Conservation (phyloP, 148 eudicot species). For the Camellia japonica region DNA sequence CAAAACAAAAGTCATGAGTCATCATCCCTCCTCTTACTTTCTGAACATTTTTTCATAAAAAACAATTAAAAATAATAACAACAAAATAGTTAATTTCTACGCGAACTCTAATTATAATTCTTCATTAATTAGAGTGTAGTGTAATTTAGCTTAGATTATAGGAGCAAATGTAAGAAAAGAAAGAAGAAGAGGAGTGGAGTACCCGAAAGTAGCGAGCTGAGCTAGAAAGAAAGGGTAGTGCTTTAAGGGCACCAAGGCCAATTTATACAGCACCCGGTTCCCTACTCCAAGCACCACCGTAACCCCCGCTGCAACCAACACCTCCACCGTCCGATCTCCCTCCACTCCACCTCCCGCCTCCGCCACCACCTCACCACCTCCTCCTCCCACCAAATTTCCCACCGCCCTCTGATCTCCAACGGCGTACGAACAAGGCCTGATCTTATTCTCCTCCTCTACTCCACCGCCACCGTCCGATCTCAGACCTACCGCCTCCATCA, state of each 20-base stretch:
- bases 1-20: too few relatives aligned
- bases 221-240: slow-evolving; percentile 93
- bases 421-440: neutral
- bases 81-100: too few relatives aligned
- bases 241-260: slow-evolving; percentile 87
- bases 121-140: too few relatives aligned
- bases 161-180: neutral
- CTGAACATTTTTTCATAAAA: too few relatives aligned
- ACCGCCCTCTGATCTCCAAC: neutral
- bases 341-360: slow-evolving; percentile 4
- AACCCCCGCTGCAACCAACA: slow-evolving; percentile 54
- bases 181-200: neutral
- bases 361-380: slow-evolving; percentile 11
- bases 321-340: slow-evolving; percentile 38
- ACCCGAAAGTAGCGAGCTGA: slow-evolving; percentile 97
- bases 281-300: slow-evolving; percentile 91
- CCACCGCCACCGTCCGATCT: slow-evolving; percentile 14
- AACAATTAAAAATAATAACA: too few relatives aligned
- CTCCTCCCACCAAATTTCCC: slow-evolving; percentile 13
- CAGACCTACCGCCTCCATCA: slow-evolving; percentile 20
- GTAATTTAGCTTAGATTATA: too few relatives aligned
- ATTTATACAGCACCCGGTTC: slow-evolving; percentile 84
- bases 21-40: too few relatives aligned
- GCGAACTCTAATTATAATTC: too few relatives aligned
- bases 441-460: slow-evolving; percentile 7